phyloP scores from a whole-genome alignment of 441 rosid genomes.

The Mallotus japonicus region DNA sequence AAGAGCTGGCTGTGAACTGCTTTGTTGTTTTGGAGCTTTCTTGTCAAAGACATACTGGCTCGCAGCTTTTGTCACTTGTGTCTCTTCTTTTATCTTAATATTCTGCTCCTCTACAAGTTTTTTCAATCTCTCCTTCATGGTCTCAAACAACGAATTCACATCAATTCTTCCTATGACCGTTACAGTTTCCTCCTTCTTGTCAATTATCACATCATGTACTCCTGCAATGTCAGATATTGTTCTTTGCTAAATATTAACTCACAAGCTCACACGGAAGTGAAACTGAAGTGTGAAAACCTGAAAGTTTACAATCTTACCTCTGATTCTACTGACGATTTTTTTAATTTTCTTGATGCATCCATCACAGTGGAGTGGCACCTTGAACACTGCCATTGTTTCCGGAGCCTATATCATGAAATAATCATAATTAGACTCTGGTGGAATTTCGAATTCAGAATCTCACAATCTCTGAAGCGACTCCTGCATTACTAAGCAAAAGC shows the following conservation, averaged over 20 bases:
- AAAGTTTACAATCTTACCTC: neutral
- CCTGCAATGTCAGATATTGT: neutral
- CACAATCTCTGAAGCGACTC: too few species aligned
- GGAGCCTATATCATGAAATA: neutral
- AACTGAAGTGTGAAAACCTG: neutral
- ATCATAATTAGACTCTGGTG: neutral
- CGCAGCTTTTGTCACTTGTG: too few species aligned
- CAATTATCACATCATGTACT: neutral
- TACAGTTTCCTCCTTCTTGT: constrained; percentile 6
- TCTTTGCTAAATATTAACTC: too few species aligned
- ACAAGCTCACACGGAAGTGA: neutral
- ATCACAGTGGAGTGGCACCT: constrained; percentile 5
- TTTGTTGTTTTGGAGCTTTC: neutral
- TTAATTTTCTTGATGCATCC: neutral
- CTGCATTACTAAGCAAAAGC: too few species aligned
- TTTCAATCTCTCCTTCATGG: constrained; percentile 5
- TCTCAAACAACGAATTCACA: neutral
- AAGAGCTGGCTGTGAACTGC: neutral
- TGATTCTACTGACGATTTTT: neutral
- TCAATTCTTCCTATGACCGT: neutral
- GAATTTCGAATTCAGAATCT: neutral
- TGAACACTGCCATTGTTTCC: neutral
- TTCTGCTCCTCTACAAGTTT: constrained; percentile 1
- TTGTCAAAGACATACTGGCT: neutral
- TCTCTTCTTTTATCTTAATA: neutral